Evolutionary conservation across 345 rosid species (phyloP), one percentile per base, ranked within the genome.

Genomic region (Nephelium lappaceum): DNA sequence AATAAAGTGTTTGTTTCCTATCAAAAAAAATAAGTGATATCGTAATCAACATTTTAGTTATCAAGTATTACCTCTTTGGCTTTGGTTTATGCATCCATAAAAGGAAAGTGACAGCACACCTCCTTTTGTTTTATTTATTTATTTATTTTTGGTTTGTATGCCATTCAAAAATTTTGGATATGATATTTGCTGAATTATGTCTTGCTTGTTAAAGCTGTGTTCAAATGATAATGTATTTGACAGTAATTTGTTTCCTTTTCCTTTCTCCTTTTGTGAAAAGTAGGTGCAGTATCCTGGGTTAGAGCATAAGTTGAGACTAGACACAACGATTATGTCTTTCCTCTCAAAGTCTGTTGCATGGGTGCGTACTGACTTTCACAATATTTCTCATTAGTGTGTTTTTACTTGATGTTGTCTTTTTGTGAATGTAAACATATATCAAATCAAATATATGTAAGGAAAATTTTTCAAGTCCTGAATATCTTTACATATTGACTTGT

Each of bases 221-320:
- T 11, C 8, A 47, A 38, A 31, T 31, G 43, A 24, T 23, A 47
- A 71, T 12, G n/a, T 71, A 15, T 51, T 68, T 67, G 42, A 42
- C 18, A 62, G 23, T 18, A 61, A 60, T 49, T 58, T 42, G 1
- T 12, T 70, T 3, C 18, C 38, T 9, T 76, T 64, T 69, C 55
- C 67, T 62, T 67, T 23, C 3, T 65, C 24, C 11, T 42, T 42
- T 68, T 11, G 53, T 82, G 81, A 80, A 67, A 5, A 45, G 73
- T 80, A 94, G 98, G 95, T 95, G 78, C 98, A 92, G 27, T 95
- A 93, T 84, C 98, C 98, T 68, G 94, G 94, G 68, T 81, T 95
- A 75, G 88, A 85, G 84, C 82, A 73, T 76, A 89, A 88, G 84
- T 89, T 93, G 98, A 87, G 82, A 77, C 75, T 93, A 68, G 98